phyloP scores from a whole-genome alignment of 2,329 filamentous ascomycete genomes.

The Ophiostoma sp. region DNA sequence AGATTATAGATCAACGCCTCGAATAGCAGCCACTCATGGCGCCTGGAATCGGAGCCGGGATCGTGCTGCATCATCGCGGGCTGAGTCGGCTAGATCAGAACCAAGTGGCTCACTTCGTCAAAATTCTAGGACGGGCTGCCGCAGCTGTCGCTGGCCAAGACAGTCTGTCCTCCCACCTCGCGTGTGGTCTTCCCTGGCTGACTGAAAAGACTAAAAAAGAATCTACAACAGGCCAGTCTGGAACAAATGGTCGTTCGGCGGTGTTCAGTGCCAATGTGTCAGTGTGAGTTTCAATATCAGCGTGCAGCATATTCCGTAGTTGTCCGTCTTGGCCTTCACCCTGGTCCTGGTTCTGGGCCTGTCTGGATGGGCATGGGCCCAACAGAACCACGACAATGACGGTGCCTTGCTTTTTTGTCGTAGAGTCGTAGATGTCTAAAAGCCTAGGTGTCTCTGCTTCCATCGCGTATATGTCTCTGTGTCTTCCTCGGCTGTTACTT shows the following conservation, averaged over 20 bases:
- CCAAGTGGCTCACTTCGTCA: background rate
- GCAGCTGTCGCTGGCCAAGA: background rate
- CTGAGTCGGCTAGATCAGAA: too few species aligned
- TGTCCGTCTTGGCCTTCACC: background rate
- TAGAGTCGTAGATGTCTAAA: background rate
- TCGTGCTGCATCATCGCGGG: background rate
- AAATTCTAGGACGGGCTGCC: background rate
- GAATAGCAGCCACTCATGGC: background rate
- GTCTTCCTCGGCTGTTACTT: background rate
- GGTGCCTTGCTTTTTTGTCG: slow-evolving; percentile 1
- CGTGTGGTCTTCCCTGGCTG: background rate
- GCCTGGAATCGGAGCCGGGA: background rate
- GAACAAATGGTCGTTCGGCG: slow-evolving; percentile 9
- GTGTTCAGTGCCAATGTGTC: background rate
- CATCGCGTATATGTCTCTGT: background rate
- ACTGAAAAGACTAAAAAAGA: background rate
- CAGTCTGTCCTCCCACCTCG: slow-evolving; percentile 15
- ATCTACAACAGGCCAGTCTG: background rate
- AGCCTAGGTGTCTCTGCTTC: background rate
- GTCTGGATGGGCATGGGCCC: background rate
- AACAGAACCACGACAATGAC: background rate
- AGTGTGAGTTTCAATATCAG: background rate
- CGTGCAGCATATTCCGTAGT: background rate
- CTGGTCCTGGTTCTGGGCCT: background rate
- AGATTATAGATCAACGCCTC: background rate